Percentiles rank a stretch among this genome's conserved stretches.
Evolutionary conservation across 768 basidiomycete genomes (phyloP).

Genomic region (Pleurotus tuber-regium): DNA sequence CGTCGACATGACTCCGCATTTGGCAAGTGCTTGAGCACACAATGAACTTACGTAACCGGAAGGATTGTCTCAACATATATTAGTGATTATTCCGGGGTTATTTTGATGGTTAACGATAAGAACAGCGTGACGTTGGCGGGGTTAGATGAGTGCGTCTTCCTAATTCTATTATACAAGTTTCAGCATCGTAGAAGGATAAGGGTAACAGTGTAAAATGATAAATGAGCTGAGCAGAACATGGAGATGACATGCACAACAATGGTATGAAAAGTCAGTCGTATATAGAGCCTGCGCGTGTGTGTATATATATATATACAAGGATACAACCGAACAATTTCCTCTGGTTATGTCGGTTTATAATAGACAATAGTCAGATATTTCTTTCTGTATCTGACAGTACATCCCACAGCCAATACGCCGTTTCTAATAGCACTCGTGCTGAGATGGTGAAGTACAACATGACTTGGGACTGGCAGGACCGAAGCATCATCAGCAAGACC

Average conservation of each 20-base stretch:
- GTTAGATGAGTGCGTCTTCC: too few species aligned
- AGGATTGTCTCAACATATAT: too few species aligned
- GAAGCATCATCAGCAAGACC: slow-evolving; percentile 82
- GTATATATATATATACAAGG: not conserved
- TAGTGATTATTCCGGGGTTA: too few species aligned
- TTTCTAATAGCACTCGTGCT: slow-evolving; percentile 95
- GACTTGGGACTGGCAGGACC: slow-evolving; percentile 89
- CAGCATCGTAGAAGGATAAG: too few species aligned
- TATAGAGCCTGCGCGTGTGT: not conserved
- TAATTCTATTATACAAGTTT: too few species aligned
- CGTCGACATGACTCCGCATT: not conserved
- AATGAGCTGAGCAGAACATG: not conserved
- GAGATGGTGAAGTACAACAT: slow-evolving; percentile 92
- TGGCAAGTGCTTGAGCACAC: too few species aligned
- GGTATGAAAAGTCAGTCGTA: not conserved
- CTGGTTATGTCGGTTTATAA: slow-evolving; percentile 61
- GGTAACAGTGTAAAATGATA: too few species aligned
- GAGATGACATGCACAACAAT: not conserved
- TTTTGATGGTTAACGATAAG: too few species aligned
- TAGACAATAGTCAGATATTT: slow-evolving; percentile 91
- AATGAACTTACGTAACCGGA: too few species aligned
- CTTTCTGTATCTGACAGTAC: slow-evolving; percentile 86
- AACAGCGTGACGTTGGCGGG: too few species aligned
- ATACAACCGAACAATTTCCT: too few species aligned
- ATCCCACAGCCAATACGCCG: slow-evolving; percentile 89